Evolutionary conservation across 768 basidiomycete species (phyloP), one percentile per base, ranked within the genome.

Genomic region (Russula abietina): DNA sequence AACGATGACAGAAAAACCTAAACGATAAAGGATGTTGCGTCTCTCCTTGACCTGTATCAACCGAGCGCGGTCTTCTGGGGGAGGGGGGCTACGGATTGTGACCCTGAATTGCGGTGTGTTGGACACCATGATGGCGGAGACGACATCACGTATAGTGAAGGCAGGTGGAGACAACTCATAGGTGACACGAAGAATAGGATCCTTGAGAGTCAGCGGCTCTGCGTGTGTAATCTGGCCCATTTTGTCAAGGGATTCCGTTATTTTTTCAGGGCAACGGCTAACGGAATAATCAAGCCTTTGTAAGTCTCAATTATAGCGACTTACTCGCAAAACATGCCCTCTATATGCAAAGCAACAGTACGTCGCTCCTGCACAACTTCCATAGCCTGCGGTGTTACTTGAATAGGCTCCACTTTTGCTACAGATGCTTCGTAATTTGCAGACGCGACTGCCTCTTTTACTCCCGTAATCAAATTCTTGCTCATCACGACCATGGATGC

Each of bases 81-180:
- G 79, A 3, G 83, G 81, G 2, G 85, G 81, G 19, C 74, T 77
- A 65, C 81, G 71, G 2, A 84, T 58, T 2, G 77, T 74, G 6
- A 78, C 79, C 1, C 69, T 70, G 70, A 84, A 82, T 0, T 78
- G 75, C 14, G 78, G 75, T 10, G 80, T 75, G 1, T 78, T 75
- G 6, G 73, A 68, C 0, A 73, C 68, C 12, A 73, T 71, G 17
- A 89, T 75, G 8, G 75, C 70, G 10, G 76, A 69, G 7, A 89
- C 72, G 45, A 92, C 83, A 26, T 75, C 75, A 19, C 91, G 84
- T 57, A 94, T 80, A 22, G 87, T 88, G 64, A 89, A 78, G 10
- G 75, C 59, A 0, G 85, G 81, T 10, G 80, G 76, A 0, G 77
- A 70, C 14, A 80, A 83, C 8, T 73, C 76, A 73, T 84, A 89